phyloP scores from a whole-genome alignment of 768 basidiomycete genomes.

The Auriscalpium orientale region DNA sequence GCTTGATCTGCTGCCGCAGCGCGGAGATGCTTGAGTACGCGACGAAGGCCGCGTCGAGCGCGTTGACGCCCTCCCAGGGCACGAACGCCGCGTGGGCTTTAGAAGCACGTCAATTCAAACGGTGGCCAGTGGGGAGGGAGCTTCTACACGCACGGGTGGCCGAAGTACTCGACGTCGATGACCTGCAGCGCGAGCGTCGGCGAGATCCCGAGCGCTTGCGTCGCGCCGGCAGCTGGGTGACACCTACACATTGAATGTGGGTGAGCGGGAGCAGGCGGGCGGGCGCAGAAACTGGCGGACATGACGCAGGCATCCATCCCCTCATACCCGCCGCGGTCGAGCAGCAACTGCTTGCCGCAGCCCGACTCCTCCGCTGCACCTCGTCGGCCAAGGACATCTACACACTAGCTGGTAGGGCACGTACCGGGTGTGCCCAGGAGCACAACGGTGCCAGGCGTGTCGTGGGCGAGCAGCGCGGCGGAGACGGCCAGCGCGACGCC shows the following conservation, averaged over 20 bases:
- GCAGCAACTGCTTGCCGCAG: conserved; percentile 67
- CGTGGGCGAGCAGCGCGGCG: conserved; percentile 54
- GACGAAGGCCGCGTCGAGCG: conserved; percentile 81
- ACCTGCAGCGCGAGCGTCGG: conserved; percentile 59
- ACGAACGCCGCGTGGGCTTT: conserved; percentile 76
- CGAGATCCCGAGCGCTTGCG: conserved; percentile 42
- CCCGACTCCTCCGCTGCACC: conserved; percentile 66
- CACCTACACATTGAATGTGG: conserved; percentile 41
- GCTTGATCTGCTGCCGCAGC: conserved; percentile 82
- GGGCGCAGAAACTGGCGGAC: conserved; percentile 27
- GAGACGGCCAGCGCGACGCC: conserved; percentile 70
- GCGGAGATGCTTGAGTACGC: conserved; percentile 75
- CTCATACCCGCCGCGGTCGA: conserved; percentile 69
- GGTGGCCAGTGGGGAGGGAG: not conserved
- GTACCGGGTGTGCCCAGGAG: conserved; percentile 65
- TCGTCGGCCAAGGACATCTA: not conserved
- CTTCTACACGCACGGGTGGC: conserved; percentile 48
- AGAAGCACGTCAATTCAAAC: conserved; percentile 7
- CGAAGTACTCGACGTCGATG: conserved; percentile 64
- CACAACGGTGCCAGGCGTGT: conserved; percentile 59
- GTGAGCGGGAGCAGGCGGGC: not conserved
- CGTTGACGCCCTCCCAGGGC: conserved; percentile 84
- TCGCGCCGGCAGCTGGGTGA: conserved; percentile 57
- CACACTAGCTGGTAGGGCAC: not conserved
- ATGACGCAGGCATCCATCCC: conserved; percentile 80